Percentiles rank a stretch among this genome's conserved stretches.
Evolutionary conservation across 805 yeast genomes (phyloP).

Genomic region (Yarrowia sp.): DNA sequence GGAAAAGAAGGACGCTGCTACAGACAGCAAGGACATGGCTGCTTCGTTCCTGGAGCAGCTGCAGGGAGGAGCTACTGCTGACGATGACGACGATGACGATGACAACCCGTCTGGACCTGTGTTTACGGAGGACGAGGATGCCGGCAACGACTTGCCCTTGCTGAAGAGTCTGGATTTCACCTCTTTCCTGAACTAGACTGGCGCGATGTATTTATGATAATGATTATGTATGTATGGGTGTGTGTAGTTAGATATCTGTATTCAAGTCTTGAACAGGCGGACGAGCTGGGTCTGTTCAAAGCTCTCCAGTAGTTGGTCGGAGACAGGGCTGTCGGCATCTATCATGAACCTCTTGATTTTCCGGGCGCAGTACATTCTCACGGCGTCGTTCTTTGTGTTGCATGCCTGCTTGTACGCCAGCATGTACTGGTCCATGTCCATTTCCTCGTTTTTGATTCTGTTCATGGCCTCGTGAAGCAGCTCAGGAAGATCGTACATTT

Average conservation of each 20-base stretch:
- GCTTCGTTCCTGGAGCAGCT: conserved; percentile 23
- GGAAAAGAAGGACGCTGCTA: neutral
- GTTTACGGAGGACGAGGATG: conserved; percentile 15
- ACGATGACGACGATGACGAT: conserved; percentile 8
- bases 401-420: neutral
- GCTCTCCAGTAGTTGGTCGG: neutral
- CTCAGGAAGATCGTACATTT: neutral
- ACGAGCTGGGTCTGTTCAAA: neutral
- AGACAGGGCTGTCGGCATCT: neutral
- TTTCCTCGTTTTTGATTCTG: neutral
- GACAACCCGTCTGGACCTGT: conserved; percentile 15
- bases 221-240: neutral
- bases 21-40: conserved; percentile 4
- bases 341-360: neutral
- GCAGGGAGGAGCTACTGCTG: conserved; percentile 9
- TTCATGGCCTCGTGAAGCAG: neutral
- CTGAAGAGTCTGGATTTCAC: conserved; percentile 16
- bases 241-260: too few species aligned
- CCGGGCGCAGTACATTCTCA: neutral
- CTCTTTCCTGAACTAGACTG: neutral
- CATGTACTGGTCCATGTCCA: neutral
- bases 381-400: neutral
- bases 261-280: neutral
- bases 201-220: neutral
- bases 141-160: conserved; percentile 19